A percentile compares a stretch with the other conserved stretches of the same genome.
Evolutionary conservation across 192 early-diverging fungal genomes (phyloP).

Genomic region (Coemansia sp.): DNA sequence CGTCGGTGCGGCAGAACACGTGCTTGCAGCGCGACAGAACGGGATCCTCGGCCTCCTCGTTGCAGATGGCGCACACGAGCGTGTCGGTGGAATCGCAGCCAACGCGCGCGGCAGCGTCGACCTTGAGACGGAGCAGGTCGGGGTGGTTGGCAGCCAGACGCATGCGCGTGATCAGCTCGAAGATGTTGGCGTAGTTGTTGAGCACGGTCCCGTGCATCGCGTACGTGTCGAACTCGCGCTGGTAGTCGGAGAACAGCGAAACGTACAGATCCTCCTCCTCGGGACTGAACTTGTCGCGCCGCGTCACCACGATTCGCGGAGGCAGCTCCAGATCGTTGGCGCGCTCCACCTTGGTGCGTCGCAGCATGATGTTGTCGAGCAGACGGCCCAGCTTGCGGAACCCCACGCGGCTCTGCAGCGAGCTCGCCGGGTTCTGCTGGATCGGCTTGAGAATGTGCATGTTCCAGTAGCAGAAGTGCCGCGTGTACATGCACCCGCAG

Average conservation of each 20-base stretch:
- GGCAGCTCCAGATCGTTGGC: slow-evolving; percentile 86
- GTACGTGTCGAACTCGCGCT: slow-evolving; percentile 79
- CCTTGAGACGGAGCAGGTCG: slow-evolving; percentile 66
- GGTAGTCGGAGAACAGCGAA: slow-evolving; percentile 73
- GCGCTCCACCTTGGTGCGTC: slow-evolving; percentile 86
- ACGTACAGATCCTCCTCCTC: slow-evolving; percentile 90
- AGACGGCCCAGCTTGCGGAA: slow-evolving; percentile 75
- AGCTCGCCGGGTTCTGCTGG: slow-evolving; percentile 58
- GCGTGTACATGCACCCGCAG: slow-evolving; percentile 65
- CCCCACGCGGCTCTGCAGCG: slow-evolving; percentile 52
- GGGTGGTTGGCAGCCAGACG: slow-evolving; percentile 91
- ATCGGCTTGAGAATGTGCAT: slow-evolving; percentile 88
- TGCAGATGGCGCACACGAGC: slow-evolving; percentile 83
- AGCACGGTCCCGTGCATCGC: slow-evolving; percentile 77
- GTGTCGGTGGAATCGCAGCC: slow-evolving; percentile 58
- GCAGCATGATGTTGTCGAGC: slow-evolving; percentile 84
- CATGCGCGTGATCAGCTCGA: slow-evolving; percentile 87
- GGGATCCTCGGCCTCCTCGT: slow-evolving; percentile 85
- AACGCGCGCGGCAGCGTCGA: slow-evolving; percentile 36
- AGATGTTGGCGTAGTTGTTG: slow-evolving; percentile 93
- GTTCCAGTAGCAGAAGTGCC: slow-evolving; percentile 87
- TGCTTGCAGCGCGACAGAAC: slow-evolving; percentile 83
- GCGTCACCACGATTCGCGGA: slow-evolving; percentile 75
- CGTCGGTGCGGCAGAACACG: slow-evolving; percentile 87
- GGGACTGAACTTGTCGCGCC: slow-evolving; percentile 81